Evolutionary conservation across 1,139 yeast genomes (phyloP), one percentile per base, ranked within the genome.

Genomic region (Dujonia santamariae): DNA sequence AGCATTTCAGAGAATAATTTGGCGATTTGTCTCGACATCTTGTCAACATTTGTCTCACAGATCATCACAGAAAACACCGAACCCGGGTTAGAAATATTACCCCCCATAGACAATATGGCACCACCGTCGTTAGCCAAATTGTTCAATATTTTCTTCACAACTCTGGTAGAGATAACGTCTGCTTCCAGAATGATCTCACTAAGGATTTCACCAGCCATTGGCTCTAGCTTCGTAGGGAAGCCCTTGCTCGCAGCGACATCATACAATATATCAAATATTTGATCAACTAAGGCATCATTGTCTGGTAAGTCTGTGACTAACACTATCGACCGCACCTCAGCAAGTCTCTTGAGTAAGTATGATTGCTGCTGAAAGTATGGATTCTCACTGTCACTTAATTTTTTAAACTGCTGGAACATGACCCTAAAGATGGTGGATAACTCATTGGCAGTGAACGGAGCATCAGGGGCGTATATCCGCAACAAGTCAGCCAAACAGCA

Each of bases 391-490:
- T 81, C 79, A 9, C 72, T 55, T 28, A 87, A 57, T 30, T 67
- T 68, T 37, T 69, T 70, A 44, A 88, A 75, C 51, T 85, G 92
- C 23, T 63, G 60, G 44, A 82, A 70, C 48, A 86, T 78, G 5
- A 80, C 61, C 42, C 66, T 72, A 59, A 84, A 83, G n/a, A 82
- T 67, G 19, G 70, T 78, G 1, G 78, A 63, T 21, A 88, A 61
- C 43, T 84, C 82, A 1, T 61, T 46, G 23, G 79, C 78, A 2
- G 85, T 78, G 56, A 74, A 88, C 5, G 97, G 97, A 4, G 97
- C 96, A 56, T 88, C 86, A 0, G 97, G 97, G 0, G 96, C 97
- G 52, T 72, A 82, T 8, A 88, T 59, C 40, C 96, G 69, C 28
- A 90, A 59, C 11, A 90, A 65, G 53, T 88, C 96, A 3, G 90